phyloP scores from a whole-genome alignment of 23 red algal genomes.

The Gracilaria vermiculophylla region DNA sequence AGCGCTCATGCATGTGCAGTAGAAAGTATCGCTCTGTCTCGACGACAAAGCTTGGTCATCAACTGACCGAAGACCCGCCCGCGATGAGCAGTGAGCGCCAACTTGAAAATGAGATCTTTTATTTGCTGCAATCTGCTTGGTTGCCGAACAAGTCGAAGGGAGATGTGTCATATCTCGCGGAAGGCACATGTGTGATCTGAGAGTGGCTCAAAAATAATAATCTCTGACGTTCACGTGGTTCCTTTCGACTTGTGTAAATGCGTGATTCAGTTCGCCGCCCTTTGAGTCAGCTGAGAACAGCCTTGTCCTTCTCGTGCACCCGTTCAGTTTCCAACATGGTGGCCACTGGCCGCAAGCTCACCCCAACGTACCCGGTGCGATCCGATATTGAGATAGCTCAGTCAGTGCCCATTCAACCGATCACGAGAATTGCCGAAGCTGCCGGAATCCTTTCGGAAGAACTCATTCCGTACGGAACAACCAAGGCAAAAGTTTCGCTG shows the following conservation, averaged over 20 bases:
- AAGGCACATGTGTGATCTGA: not conserved
- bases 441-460: constrained; percentile 77
- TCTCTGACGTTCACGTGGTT: too few species aligned
- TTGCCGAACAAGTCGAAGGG: not conserved
- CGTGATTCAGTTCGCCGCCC: not conserved
- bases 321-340: constrained; percentile 1
- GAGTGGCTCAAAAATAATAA: not conserved
- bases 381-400: constrained; percentile 98
- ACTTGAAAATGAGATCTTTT: not conserved
- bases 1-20: not conserved
- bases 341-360: constrained; percentile 44
- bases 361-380: constrained; percentile 67
- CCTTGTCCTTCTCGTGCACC: not conserved
- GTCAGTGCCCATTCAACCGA: constrained; percentile 63
- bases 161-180: not conserved
- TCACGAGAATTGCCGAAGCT: constrained; percentile 60
- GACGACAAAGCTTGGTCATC: too few species aligned
- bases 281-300: not conserved
- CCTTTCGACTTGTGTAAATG: not conserved
- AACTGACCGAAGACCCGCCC: too few species aligned
- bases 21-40: not conserved
- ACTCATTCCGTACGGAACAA: constrained; percentile 77
- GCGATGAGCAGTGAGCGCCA: too few species aligned
- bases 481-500: constrained; percentile 96
- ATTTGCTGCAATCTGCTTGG: not conserved